Conservation (phyloP, 805 yeast genomes). For the Naumovozyma baii region DNA sequence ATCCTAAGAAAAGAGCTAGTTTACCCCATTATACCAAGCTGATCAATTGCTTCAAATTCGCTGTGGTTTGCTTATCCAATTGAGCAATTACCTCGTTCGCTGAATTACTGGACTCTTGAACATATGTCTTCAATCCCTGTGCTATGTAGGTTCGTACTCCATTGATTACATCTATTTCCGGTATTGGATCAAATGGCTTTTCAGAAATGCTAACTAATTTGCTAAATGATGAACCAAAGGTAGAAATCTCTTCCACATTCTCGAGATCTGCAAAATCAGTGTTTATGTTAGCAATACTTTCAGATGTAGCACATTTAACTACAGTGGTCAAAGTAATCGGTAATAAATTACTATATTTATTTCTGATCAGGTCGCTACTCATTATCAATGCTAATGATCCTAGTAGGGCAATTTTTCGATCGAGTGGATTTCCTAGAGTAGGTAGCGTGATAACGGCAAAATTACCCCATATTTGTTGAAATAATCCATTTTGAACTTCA, state of each 20-base stretch:
- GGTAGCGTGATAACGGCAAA: constrained; percentile 35
- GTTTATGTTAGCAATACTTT: constrained; percentile 32
- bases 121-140: constrained; percentile 16
- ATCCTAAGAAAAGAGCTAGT: no score
- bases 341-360: constrained; percentile 34
- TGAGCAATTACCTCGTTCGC: constrained; percentile 19
- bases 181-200: constrained; percentile 63
- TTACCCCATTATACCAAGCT: constrained; percentile 1
- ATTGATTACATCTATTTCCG: constrained; percentile 33
- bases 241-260: constrained; percentile 59
- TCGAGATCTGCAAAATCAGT: constrained; percentile 33
- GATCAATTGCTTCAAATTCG: constrained; percentile 19
- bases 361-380: constrained; percentile 27
- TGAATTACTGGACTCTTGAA: constrained; percentile 12
- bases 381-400: constrained; percentile 43
- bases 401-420: constrained; percentile 44
- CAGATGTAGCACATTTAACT: constrained; percentile 31
- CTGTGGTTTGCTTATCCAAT: constrained; percentile 19
- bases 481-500: constrained; percentile 56
- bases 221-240: constrained; percentile 83
- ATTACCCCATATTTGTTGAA: constrained; percentile 38
- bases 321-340: constrained; percentile 37
- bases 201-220: constrained; percentile 53
- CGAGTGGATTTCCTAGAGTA: constrained; percentile 41
- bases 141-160: constrained; percentile 20